Evolutionary conservation across 2,329 filamentous ascomycete species (phyloP).

Genomic region (Neonectria magnoliae): DNA sequence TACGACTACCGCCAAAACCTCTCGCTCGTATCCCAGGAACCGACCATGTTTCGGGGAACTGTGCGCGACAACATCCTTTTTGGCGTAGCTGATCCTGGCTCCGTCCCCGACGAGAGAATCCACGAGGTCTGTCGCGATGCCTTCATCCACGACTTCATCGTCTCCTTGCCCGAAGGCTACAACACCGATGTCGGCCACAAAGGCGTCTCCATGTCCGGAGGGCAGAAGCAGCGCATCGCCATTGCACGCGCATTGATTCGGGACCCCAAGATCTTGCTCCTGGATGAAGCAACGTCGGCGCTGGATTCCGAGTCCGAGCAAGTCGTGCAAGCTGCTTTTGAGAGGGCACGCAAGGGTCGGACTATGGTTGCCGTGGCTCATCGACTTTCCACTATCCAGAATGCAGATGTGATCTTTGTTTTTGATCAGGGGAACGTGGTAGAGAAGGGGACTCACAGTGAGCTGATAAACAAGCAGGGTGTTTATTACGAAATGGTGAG

Average conservation of each 20-base stretch:
- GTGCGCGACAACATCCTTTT: constrained; percentile 42
- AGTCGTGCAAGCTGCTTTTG: constrained; percentile 64
- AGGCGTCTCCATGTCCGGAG: constrained; percentile 64
- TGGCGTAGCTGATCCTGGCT: constrained; percentile 23
- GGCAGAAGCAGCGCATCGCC: constrained; percentile 64
- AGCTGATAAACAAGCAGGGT: constrained; percentile 31
- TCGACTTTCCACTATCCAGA: constrained; percentile 53
- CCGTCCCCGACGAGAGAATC: constrained; percentile 35
- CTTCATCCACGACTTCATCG: constrained; percentile 67
- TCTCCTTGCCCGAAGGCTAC: constrained; percentile 60
- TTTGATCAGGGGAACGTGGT: constrained; percentile 54
- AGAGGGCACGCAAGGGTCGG: constrained; percentile 49
- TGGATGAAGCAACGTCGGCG: constrained; percentile 75
- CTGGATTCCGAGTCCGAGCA: constrained; percentile 68
- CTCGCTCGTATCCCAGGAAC: constrained; percentile 40
- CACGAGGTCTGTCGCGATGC: constrained; percentile 50
- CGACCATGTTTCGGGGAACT: constrained; percentile 48
- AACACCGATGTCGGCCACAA: constrained; percentile 61
- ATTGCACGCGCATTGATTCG: constrained; percentile 64
- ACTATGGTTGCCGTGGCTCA: constrained; percentile 56
- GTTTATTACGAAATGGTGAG: constrained; percentile 36
- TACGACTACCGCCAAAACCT: constrained; percentile 35
- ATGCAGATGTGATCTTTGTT: constrained; percentile 57
- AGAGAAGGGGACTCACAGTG: constrained; percentile 53
- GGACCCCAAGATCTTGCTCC: constrained; percentile 64